phyloP scores from a whole-genome alignment of 2,329 filamentous ascomycete genomes.

The Pseudogymnoascus sp. region DNA sequence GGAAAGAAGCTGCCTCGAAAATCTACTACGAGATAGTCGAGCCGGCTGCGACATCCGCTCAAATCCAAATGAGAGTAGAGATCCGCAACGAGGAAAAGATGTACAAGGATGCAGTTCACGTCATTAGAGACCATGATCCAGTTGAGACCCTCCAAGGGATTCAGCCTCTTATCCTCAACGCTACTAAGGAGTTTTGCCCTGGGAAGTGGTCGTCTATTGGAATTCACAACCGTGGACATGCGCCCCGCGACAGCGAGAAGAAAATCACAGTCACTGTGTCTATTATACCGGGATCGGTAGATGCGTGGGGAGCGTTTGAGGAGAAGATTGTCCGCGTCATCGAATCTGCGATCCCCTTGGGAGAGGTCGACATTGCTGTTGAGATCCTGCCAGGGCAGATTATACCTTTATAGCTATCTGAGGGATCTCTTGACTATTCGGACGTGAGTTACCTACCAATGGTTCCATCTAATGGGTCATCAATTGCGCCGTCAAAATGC shows the following conservation, averaged over 20 bases:
- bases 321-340: background rate
- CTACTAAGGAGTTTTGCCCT: background rate
- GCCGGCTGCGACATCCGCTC: background rate
- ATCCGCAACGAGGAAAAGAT: background rate
- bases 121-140: background rate
- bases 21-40: background rate
- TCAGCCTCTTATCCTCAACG: background rate
- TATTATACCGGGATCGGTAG: background rate
- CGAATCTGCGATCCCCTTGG: background rate
- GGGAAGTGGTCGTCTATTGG: background rate
- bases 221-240: background rate
- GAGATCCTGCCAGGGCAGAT: background rate
- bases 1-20: background rate
- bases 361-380: background rate
- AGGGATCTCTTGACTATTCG: background rate
- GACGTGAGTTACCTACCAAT: background rate
- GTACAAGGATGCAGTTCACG: background rate
- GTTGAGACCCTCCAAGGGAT: background rate
- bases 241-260: background rate
- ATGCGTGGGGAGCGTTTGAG: background rate
- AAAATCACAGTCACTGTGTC: background rate
- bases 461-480: background rate
- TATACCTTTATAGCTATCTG: background rate
- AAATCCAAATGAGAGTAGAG: background rate
- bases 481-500: background rate